Base-by-base conservation (phyloP, 2,329 filamentous ascomycete genomes). In the Curvularia lunata region DNA sequence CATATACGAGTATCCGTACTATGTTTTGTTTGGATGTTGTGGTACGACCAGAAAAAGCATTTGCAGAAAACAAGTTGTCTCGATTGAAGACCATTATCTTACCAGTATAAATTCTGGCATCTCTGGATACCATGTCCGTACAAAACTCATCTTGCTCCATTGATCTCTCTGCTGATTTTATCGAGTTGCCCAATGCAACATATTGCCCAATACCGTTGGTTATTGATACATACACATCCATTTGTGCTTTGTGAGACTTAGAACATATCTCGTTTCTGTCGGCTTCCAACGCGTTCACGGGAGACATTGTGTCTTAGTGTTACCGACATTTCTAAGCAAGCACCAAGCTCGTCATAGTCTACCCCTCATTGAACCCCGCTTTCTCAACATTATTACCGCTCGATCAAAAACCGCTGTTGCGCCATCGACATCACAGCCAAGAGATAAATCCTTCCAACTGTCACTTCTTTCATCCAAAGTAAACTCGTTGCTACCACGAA, bases 271-370 rank as follows among this genome's bases (percentile, higher is more conserved):
- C 12, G 10, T 16, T 30, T 47, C 28, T 37, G 38, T 27, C 27
- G 25, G 16, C 16, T 40, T 40, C 23, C 13, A 40, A 32, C 32
- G 18, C 16, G 12, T 8, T 4, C 51, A 32, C 48, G 30, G 28
- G 30, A 45, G 13, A n/a, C 32, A 4, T 30, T 12, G 18, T 13
- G 8, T 21, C 25, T n/a, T 28, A 42, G 47, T 37, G 47, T 55
- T 30, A 27, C 16, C 27, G n/a, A 37, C 47, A 69, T 68, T 71
- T 68, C 65, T 70, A 70, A 70, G 54, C 69, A 69, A 52, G 37
- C 27, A 42, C 48, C 32, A 34, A 52, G 48, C 55, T 71, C 62
- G 69, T 68, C 67, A 69, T 68, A 59, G 48, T 18, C 21, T 67
- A 64, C 67, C 65, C 68, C 70, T 69, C 69, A 52, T 47, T 55